A percentile compares a stretch with the other conserved stretches of the same genome.
These are phyloP conservation scores for Thelephora aurantiotincta DNA, from an alignment of 768 basidiomycete species.

Conservation along the genomic window DNA sequence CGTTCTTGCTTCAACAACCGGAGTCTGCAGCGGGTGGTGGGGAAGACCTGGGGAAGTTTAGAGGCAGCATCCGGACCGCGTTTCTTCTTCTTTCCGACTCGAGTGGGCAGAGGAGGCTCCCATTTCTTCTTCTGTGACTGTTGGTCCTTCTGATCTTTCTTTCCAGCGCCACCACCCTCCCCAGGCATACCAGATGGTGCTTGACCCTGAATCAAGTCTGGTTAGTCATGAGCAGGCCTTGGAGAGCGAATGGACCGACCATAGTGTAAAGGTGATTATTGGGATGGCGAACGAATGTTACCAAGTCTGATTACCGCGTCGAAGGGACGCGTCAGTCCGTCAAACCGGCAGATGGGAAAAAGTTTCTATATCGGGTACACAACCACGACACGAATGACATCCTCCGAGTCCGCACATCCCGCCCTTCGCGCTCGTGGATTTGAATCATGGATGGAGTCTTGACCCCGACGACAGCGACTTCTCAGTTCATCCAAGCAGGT, in stretches of 20 bases:
- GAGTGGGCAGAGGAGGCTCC: slow-evolving; percentile 95
- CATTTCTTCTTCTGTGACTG: slow-evolving; percentile 81
- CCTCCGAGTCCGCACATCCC: no score
- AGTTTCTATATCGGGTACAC: not conserved
- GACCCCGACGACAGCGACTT: slow-evolving; percentile 42
- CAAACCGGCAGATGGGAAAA: not conserved
- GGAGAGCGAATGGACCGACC: not conserved
- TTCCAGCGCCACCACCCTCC: slow-evolving; percentile 13
- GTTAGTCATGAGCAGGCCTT: not conserved
- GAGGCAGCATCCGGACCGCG: slow-evolving; percentile 84
- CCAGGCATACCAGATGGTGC: slow-evolving; percentile 45
- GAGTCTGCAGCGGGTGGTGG: slow-evolving; percentile 89
- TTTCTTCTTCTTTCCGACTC: slow-evolving; percentile 93
- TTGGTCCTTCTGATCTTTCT: slow-evolving; percentile 35
- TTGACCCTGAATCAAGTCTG: slow-evolving; percentile 41
- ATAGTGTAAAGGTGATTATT: not conserved
- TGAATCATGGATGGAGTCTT: no score
- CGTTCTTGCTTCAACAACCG: slow-evolving; percentile 94
- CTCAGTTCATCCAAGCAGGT: slow-evolving; percentile 78
- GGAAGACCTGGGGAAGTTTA: slow-evolving; percentile 85
- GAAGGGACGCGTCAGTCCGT: slow-evolving; percentile 19
- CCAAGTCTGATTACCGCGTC: slow-evolving; percentile 4
- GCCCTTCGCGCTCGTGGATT: no score
- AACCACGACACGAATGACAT: slow-evolving; percentile 8
- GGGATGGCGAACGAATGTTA: slow-evolving; percentile 1